Conservation (phyloP, 108 stramenopile species). For the Skeletonema grethae region DNA sequence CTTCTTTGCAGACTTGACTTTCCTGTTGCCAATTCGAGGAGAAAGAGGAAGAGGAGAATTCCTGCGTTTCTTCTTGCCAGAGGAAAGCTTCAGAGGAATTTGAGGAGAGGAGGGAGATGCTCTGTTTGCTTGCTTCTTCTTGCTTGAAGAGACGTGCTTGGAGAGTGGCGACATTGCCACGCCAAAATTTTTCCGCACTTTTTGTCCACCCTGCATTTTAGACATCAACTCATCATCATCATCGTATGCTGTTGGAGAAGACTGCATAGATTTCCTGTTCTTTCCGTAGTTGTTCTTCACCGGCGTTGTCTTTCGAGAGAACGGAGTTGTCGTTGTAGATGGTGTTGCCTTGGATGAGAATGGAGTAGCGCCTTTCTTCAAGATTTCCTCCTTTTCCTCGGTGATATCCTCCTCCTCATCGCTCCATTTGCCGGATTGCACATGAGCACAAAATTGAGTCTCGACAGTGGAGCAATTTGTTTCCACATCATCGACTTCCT, state of each 20-base stretch:
- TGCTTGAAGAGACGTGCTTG: too few species aligned
- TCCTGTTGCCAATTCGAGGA: background rate
- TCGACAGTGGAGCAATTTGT: background rate
- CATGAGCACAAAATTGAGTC: background rate
- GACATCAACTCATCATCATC: constrained; percentile 6
- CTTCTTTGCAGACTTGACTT: background rate
- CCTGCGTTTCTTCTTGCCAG: background rate
- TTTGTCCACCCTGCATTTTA: too few species aligned
- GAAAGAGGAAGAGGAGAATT: background rate
- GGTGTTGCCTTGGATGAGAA: background rate
- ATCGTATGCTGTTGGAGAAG: background rate
- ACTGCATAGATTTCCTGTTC: constrained; percentile 3
- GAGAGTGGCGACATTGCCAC: background rate
- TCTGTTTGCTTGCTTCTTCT: too few species aligned
- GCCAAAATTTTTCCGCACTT: constrained; percentile 4
- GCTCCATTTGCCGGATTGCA: background rate
- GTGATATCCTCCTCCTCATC: background rate
- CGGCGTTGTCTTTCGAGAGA: constrained; percentile 25
- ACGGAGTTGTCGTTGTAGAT: constrained; percentile 17
- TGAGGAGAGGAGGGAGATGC: background rate
- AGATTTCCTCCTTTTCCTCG: background rate
- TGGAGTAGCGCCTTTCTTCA: constrained; percentile 4
- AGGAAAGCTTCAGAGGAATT: background rate
- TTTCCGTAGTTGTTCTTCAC: constrained; percentile 22
- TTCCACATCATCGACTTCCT: background rate